These are phyloP conservation scores for Blastocystis hominis DNA, from an alignment of 352 stramenopile species.

Conservation along the genomic window DNA sequence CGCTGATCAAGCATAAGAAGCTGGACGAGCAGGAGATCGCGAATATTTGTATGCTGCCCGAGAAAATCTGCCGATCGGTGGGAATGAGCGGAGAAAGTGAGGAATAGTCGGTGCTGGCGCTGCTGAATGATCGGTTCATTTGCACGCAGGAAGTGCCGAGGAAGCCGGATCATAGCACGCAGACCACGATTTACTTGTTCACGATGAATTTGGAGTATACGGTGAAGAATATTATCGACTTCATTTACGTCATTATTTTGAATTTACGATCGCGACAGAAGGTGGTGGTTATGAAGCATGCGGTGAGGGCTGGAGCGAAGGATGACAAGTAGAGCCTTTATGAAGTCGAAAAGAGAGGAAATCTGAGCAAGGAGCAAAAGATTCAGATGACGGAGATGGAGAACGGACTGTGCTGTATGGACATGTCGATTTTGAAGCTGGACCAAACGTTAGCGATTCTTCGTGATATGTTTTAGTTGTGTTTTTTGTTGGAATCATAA, in stretches of 20 bases:
- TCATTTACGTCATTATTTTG: conserved; percentile 41
- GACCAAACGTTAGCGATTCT: conserved; percentile 42
- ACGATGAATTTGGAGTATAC: background rate
- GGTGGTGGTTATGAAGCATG: conserved; percentile 27
- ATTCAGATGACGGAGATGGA: conserved; percentile 15
- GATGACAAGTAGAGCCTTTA: background rate
- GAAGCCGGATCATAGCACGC: conserved; percentile 21
- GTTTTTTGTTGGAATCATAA: background rate
- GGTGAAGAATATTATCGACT: conserved; percentile 7
- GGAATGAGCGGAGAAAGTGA: background rate
- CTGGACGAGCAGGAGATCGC: conserved; percentile 27
- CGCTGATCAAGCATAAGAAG: conserved; percentile 16
- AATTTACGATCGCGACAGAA: conserved; percentile 28
- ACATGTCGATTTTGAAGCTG: conserved; percentile 45
- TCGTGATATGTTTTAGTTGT: conserved; percentile 14
- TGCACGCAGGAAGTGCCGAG: conserved; percentile 2
- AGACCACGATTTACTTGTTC: conserved; percentile 37
- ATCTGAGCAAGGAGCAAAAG: conserved; percentile 20
- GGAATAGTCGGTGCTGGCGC: background rate
- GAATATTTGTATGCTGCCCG: conserved; percentile 19
- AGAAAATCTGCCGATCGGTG: conserved; percentile 17
- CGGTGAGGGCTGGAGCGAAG: background rate
- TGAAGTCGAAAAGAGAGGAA: conserved; percentile 1
- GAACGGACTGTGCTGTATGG: conserved; percentile 36
- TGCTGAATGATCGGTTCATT: conserved; percentile 19